Evolutionary conservation across 345 rosid species (phyloP).

Genomic region (Gossypium stocksii): DNA sequence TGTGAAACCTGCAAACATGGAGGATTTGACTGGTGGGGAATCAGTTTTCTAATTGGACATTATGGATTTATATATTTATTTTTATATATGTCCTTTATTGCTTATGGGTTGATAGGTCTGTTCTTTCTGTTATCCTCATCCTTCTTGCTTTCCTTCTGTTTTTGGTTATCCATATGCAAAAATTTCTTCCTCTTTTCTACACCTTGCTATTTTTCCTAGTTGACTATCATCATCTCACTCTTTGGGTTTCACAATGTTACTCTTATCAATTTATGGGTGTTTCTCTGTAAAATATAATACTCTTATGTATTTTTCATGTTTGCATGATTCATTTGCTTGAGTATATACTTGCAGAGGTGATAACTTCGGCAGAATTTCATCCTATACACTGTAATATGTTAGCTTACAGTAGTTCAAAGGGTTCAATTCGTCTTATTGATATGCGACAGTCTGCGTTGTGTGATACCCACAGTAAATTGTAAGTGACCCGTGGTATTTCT

Average conservation of each 20-base stretch:
- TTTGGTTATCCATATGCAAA: neutral
- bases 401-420: constrained; percentile 99
- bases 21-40: constrained; percentile 83
- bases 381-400: constrained; percentile 88
- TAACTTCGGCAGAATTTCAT: constrained; percentile 98
- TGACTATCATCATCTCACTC: neutral
- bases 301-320: neutral
- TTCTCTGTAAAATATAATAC: neutral
- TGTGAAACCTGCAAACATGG: constrained; percentile 98
- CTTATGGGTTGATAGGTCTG: constrained; percentile 6
- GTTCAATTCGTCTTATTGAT: constrained; percentile 94
- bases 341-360: constrained; percentile 73
- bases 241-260: neutral
- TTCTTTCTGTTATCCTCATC: neutral
- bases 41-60: constrained; percentile 1
- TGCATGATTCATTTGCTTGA: neutral
- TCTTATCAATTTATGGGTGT: neutral
- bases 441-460: constrained; percentile 96
- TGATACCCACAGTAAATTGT: constrained; percentile 91
- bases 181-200: neutral
- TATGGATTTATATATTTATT: neutral
- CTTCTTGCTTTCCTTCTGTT: neutral
- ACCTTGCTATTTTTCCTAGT: neutral
- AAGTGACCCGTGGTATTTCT: constrained; percentile 28
- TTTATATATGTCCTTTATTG: neutral